Conservation (phyloP, 2,329 filamentous ascomycete genomes). For the Metarhizium album region DNA sequence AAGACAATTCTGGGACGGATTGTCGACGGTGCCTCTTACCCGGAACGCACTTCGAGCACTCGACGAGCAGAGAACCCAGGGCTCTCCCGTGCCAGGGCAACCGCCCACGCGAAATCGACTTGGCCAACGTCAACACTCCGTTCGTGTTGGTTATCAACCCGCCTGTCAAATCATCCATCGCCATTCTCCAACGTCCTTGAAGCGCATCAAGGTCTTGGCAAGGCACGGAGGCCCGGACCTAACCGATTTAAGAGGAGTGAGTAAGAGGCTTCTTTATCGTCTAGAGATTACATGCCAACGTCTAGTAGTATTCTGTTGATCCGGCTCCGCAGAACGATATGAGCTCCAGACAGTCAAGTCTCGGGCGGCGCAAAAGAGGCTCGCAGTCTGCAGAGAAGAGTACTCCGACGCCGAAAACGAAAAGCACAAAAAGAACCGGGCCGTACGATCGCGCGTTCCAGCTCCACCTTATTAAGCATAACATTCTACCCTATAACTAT, state of each 20-base stretch:
- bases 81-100: background rate
- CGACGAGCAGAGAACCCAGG: background rate
- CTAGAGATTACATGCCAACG: background rate
- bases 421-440: constrained; percentile 9
- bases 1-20: background rate
- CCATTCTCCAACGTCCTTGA: background rate
- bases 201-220: background rate
- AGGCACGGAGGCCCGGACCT: background rate
- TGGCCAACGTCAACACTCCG: background rate
- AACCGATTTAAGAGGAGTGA: background rate
- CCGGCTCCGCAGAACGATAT: no score
- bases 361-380: background rate
- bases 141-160: background rate
- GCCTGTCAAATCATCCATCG: background rate
- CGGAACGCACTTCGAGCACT: background rate
- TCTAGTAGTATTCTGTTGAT: background rate
- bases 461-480: constrained; percentile 11
- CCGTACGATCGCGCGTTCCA: constrained; percentile 13
- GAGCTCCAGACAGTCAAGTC: no score
- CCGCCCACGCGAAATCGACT: background rate
- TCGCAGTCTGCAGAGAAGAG: constrained; percentile 11
- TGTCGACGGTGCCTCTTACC: background rate
- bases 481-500: constrained; percentile 10
- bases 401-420: constrained; percentile 3
- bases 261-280: background rate